Evolutionary conservation across 139 green algal genomes (phyloP).

Genomic region (Chlamydomonas sphaeroides): DNA sequence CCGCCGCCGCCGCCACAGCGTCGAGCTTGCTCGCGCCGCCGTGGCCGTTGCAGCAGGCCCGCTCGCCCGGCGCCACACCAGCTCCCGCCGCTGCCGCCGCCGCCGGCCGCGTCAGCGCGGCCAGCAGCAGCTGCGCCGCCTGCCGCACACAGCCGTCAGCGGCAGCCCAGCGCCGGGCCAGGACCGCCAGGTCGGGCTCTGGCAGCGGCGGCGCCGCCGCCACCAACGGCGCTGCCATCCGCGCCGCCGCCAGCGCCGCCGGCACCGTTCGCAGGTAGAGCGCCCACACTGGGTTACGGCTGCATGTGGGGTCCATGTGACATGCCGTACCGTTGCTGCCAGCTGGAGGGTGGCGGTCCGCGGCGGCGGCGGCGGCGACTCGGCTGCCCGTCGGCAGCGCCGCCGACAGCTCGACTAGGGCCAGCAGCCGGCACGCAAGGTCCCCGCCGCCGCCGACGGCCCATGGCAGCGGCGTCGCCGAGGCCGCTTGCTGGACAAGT

Average conservation of each 20-base stretch:
- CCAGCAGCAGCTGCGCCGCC: slow-evolving; percentile 24
- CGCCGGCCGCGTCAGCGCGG: neutral
- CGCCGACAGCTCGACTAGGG: neutral
- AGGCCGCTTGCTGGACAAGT: neutral
- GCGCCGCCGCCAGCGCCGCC: neutral
- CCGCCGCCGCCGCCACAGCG: neutral
- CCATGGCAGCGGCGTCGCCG: neutral
- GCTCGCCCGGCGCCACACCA: neutral
- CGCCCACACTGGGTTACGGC: too few species aligned
- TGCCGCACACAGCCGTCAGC: neutral
- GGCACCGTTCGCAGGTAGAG: neutral
- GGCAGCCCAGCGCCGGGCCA: slow-evolving; percentile 19
- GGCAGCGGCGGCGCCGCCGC: neutral
- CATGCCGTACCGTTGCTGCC: too few species aligned
- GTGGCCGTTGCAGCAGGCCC: neutral
- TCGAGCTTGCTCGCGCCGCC: neutral
- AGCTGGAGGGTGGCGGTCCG: neutral
- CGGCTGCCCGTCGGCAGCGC: neutral
- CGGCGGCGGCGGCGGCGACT: neutral
- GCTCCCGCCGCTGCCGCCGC: neutral
- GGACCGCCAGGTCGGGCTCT: slow-evolving; percentile 17
- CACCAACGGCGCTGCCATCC: neutral
- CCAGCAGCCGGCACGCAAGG: slow-evolving; percentile 1
- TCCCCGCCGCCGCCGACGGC: neutral
- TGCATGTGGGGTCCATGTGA: too few species aligned